Percentiles rank a stretch among this genome's conserved stretches.
Conservation (phyloP, 2,329 filamentous ascomycete genomes). For the Teratosphaeriaceae sp. region DNA sequence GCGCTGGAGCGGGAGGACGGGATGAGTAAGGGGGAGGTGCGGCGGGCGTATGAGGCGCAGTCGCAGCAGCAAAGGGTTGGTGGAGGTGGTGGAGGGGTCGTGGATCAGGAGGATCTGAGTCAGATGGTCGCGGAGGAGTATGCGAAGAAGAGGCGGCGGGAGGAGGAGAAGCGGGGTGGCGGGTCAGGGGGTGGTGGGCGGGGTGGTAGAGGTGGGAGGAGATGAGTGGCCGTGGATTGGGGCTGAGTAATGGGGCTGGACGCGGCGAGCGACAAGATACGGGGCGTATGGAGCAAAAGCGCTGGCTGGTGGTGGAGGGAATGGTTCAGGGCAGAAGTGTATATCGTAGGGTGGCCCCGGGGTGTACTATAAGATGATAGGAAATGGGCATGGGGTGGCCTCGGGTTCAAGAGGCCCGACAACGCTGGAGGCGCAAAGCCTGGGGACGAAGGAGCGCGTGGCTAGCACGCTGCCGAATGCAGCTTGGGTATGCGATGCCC, state of each 20-base stretch:
- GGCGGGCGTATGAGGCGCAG: constrained; percentile 69
- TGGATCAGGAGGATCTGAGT: constrained; percentile 81
- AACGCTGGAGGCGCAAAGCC: too few species aligned
- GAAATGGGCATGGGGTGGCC: neutral
- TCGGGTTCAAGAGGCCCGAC: too few species aligned
- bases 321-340: neutral
- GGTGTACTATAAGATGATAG: constrained; percentile 1
- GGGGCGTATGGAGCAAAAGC: too few species aligned
- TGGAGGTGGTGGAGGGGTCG: constrained; percentile 50
- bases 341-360: too few species aligned
- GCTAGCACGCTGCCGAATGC: too few species aligned
- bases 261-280: too few species aligned
- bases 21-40: constrained; percentile 77
- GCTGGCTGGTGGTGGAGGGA: neutral
- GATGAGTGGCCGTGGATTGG: neutral
- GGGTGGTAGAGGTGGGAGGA: constrained; percentile 6
- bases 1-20: constrained; percentile 66
- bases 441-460: too few species aligned
- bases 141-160: constrained; percentile 81
- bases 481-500: too few species aligned
- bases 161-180: constrained; percentile 57
- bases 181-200: neutral
- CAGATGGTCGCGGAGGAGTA: constrained; percentile 95
- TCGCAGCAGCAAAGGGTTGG: constrained; percentile 53
- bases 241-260: neutral